Evolutionary conservation across 495 filamentous ascomycete genomes (phyloP), one percentile per base, ranked within the genome.

Genomic region (Rostrohypoxylon terebratum): DNA sequence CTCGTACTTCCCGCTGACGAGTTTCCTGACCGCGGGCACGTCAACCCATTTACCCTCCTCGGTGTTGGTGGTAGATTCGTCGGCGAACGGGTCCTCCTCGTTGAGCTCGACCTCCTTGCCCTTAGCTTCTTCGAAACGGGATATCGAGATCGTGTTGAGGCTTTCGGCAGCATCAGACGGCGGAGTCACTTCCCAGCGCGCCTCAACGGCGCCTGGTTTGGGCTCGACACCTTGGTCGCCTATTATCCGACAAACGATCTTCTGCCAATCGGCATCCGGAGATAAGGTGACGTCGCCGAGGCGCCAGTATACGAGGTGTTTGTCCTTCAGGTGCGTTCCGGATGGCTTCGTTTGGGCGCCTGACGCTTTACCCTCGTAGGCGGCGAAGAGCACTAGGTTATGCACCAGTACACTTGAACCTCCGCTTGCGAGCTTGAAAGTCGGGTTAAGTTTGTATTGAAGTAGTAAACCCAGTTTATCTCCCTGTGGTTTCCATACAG

Each of bases 301-400:
- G 58, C 90, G 91, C 96, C 96, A 99, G 77, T 89, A 93, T 13
- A 97, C 90, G 4, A 94, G 79, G n/a, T 91, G 91, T 59, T 92
- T 91, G 60, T 98, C 95, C 75, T 93, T 92, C 8, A 92, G 87
- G 83, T 98, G 97, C 0, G 87, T 90, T 9, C 93, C 92, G 7
- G 85, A 82, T 0, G 92, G 92, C 73, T 93, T 94, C 13, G 88
- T 91, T 76, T 92, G 91, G 71, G 89, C 93, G 44, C 81, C 87
- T 65, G 84, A 84, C 0, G 90, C 86, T 44, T 82, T 84, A 38
- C 91, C 90, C 65, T 97, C 93, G 73, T 98, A 87, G 25, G 88
- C 89, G 50, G 95, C 89, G 7, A 93, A 88, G 54, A 99, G 81
- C n/a, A 93, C 86, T 23, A 98, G 84, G 69, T 97, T 97, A 61